Percentiles rank a stretch among this genome's conserved stretches.
Conservation (phyloP, 1,284 basidiomycete species). For the Mycosarcoma maydis region DNA sequence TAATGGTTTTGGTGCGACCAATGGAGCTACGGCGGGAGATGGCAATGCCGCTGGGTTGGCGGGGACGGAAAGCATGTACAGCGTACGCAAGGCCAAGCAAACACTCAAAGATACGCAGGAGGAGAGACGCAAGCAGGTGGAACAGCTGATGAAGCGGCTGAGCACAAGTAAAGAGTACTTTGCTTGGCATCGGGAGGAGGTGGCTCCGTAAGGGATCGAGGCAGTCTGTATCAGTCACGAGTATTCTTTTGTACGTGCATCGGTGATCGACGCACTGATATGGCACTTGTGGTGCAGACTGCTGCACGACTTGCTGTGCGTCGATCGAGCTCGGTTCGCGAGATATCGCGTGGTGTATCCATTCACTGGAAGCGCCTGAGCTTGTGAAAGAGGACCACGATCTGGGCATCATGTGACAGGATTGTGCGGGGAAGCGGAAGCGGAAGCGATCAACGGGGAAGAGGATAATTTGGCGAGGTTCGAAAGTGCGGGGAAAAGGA, state of each 20-base stretch:
- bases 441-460: background rate
- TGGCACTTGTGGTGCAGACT: too few relatives aligned
- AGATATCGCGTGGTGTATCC: too few relatives aligned
- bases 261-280: too few relatives aligned
- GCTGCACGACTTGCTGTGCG: too few relatives aligned
- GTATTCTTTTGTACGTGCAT: too few relatives aligned
- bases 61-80: constrained; percentile 29
- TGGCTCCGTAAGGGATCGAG: constrained; percentile 11
- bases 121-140: constrained; percentile 29
- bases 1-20: too few relatives aligned
- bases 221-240: too few relatives aligned
- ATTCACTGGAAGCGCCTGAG: too few relatives aligned
- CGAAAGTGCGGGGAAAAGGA: constrained; percentile 1
- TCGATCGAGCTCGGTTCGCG: too few relatives aligned
- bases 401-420: background rate
- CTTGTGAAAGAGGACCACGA: background rate
- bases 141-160: constrained; percentile 32
- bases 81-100: constrained; percentile 41
- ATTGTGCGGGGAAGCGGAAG: background rate
- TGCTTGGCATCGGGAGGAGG: constrained; percentile 47
- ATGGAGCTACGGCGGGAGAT: too few relatives aligned
- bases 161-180: constrained; percentile 46
- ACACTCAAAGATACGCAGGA: constrained; percentile 45
- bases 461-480: background rate
- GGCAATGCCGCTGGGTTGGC: background rate